These are phyloP conservation scores for Neostapfia colusana DNA, from an alignment of 176 grass and related monocot genomes.

Conservation along the genomic window DNA sequence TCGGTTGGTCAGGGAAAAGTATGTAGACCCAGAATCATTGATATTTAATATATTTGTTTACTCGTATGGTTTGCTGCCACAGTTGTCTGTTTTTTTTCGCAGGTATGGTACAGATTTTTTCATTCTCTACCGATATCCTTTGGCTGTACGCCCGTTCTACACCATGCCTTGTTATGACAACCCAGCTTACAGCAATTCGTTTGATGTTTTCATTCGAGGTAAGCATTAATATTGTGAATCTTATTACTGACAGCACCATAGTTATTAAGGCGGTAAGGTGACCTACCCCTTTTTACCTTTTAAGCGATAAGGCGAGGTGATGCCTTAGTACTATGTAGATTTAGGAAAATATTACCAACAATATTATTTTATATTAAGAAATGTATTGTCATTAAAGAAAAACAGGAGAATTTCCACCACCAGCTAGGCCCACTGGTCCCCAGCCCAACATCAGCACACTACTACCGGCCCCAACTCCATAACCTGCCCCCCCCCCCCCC, in stretches of 20 bases:
- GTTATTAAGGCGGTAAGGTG: too few relatives aligned
- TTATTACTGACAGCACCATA: background rate
- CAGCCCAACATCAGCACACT: too few relatives aligned
- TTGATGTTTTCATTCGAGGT: conserved; percentile 98
- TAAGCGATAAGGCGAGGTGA: too few relatives aligned
- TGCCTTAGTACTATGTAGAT: too few relatives aligned
- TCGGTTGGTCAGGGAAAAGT: conserved; percentile 80
- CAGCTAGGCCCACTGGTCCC: too few relatives aligned
- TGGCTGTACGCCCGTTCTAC: conserved; percentile 90
- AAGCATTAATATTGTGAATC: conserved; percentile 8
- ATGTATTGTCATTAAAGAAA: too few relatives aligned
- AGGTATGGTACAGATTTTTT: conserved; percentile 92
- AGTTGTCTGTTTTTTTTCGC: conserved; percentile 20
- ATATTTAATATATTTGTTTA: background rate
- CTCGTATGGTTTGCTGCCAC: background rate
- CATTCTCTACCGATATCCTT: conserved; percentile 85
- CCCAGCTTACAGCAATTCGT: conserved; percentile 78
- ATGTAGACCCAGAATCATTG: conserved; percentile 3
- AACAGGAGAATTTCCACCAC: too few relatives aligned
- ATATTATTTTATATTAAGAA: too few relatives aligned
- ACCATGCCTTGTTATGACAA: conserved; percentile 95
- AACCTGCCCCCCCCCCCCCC: too few relatives aligned
- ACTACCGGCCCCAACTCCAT: too few relatives aligned
- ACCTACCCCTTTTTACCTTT: too few relatives aligned
- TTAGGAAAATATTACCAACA: too few relatives aligned